Conservation (phyloP, 2,329 filamentous ascomycete genomes). For the Aureobasidium namibiae region DNA sequence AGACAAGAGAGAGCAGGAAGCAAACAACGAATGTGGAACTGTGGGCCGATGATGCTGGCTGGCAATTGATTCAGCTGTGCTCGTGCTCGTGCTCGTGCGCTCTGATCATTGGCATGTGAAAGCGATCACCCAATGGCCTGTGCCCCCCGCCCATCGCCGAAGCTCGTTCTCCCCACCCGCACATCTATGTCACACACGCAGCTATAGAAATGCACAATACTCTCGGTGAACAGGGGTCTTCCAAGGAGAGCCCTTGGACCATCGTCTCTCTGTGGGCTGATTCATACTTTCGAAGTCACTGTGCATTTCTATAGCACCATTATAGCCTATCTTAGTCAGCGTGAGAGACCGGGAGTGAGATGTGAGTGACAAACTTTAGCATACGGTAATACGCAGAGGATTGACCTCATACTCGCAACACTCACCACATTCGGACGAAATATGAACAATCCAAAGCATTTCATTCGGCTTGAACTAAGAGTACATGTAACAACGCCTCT, state of each 20-base stretch:
- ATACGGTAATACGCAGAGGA: too few relatives aligned
- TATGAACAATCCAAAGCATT: not conserved
- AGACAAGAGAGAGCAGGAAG: not conserved
- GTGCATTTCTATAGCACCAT: too few relatives aligned
- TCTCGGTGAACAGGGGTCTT: too few relatives aligned
- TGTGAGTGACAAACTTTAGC: too few relatives aligned
- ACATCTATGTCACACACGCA: too few relatives aligned
- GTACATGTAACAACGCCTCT: conserved; percentile 8
- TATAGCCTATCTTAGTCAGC: too few relatives aligned
- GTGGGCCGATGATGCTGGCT: conserved; percentile 8
- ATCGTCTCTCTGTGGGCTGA: too few relatives aligned
- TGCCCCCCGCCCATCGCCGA: not conserved
- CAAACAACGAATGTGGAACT: not conserved
- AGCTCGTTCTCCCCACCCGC: too few relatives aligned
- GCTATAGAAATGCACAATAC: too few relatives aligned
- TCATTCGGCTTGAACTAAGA: conserved; percentile 2
- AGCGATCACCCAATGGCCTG: not conserved
- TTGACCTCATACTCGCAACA: not conserved
- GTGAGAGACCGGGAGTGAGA: too few relatives aligned
- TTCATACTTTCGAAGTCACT: too few relatives aligned
- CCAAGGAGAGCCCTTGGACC: too few relatives aligned
- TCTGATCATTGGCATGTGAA: not conserved
- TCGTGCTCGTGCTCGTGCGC: not conserved
- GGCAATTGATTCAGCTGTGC: not conserved
- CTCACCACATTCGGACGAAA: not conserved